These are phyloP conservation scores for Coelastrella sp. DNA, from an alignment of 139 green algal genomes.

Conservation along the genomic window DNA sequence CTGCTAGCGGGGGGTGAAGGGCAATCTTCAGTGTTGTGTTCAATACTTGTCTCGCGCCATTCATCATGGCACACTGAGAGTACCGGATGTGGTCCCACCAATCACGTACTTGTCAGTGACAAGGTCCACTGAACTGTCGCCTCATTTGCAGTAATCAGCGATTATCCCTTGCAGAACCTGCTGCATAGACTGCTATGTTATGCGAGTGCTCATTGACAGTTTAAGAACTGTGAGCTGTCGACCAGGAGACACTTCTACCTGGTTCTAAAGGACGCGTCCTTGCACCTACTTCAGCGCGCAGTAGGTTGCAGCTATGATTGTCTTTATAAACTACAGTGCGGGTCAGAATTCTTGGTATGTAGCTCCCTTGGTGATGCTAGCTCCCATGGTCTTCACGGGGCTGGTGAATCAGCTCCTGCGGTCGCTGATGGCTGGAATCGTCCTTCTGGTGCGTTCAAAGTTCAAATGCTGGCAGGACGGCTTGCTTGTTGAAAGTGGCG, in stretches of 20 bases:
- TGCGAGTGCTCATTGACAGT: not conserved
- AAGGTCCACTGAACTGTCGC: no score
- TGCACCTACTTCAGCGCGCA: not conserved
- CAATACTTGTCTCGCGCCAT: no score
- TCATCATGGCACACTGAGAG: no score
- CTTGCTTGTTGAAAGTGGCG: not conserved
- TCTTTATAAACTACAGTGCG: not conserved
- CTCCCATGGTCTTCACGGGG: not conserved
- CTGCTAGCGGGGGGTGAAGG: no score
- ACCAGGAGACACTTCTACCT: not conserved
- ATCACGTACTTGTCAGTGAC: no score
- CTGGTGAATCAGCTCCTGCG: not conserved
- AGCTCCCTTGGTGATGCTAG: not conserved
- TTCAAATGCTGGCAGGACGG: not conserved
- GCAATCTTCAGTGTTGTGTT: no score
- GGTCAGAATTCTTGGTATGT: conserved; percentile 4
- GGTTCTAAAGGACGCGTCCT: not conserved
- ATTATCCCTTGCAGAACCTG: no score
- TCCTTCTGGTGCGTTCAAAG: not conserved
- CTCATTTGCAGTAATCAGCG: no score
- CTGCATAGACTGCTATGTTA: no score
- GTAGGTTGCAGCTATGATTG: not conserved
- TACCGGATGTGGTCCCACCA: no score
- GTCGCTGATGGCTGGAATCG: not conserved
- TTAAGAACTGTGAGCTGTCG: not conserved